Conservation (phyloP, 768 basidiomycete genomes). For the Rhizopogon vinicolor region DNA sequence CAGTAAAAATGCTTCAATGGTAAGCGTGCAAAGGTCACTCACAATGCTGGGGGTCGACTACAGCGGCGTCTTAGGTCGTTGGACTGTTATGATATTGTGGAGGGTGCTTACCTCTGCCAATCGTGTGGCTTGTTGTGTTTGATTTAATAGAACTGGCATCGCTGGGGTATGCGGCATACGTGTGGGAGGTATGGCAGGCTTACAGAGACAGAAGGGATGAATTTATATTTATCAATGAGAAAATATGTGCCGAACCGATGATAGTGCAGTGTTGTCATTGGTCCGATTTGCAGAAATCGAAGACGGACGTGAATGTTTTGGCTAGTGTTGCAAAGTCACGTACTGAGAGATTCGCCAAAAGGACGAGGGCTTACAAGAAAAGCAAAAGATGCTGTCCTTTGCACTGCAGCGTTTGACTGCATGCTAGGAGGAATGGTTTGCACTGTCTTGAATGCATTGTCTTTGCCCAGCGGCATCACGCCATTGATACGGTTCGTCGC, state of each 20-base stretch:
- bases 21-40: neutral
- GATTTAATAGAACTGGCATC: neutral
- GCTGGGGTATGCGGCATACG: neutral
- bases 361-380: neutral
- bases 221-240: neutral
- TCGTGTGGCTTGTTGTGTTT: neutral
- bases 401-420: neutral
- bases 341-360: neutral
- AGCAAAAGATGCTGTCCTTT: neutral
- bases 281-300: conserved; percentile 8
- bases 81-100: neutral
- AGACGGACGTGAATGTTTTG: neutral
- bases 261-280: neutral
- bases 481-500: neutral
- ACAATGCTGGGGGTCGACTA: neutral
- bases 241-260: conserved; percentile 13
- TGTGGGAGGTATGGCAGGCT: neutral
- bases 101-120: neutral
- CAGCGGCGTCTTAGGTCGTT: neutral
- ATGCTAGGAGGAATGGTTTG: neutral
- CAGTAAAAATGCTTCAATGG: neutral
- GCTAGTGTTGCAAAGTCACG: neutral
- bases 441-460: neutral
- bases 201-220: neutral
- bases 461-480: neutral